Percentiles rank a stretch among this genome's conserved stretches.
These are phyloP conservation scores for Diaporthe sp. DNA, from an alignment of 2,329 filamentous ascomycete species.

Conservation along the genomic window DNA sequence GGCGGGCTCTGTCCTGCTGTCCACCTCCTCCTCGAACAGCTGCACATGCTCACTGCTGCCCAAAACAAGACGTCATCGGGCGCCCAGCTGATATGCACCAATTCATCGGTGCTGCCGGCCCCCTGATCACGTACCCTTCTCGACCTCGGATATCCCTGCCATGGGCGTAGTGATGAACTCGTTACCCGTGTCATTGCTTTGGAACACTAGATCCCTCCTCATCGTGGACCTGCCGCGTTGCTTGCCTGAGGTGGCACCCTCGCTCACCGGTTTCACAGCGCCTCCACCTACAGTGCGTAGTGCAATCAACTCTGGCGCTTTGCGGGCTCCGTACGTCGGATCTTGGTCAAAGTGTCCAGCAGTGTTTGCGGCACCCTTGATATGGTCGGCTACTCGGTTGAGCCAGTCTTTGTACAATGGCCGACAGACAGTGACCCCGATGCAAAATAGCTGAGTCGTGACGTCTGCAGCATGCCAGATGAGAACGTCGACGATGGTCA, in stretches of 20 bases:
- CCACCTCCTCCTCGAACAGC: neutral
- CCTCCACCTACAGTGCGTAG: constrained; percentile 37
- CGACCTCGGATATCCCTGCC: neutral
- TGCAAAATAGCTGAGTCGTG: constrained; percentile 37
- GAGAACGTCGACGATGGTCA: constrained; percentile 30
- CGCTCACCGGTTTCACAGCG: neutral
- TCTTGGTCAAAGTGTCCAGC: neutral
- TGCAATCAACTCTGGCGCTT: constrained; percentile 16
- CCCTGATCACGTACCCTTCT: neutral
- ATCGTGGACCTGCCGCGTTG: neutral
- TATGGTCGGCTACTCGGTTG: constrained; percentile 27
- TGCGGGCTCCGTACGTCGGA: neutral
- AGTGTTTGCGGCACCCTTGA: neutral
- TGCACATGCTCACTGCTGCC: neutral
- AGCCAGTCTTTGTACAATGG: constrained; percentile 40
- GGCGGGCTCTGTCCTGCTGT: neutral
- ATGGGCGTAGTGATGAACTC: constrained; percentile 7
- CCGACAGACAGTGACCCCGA: constrained; percentile 38
- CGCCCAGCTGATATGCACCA: constrained; percentile 10
- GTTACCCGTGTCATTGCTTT: neutral
- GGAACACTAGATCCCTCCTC: constrained; percentile 16
- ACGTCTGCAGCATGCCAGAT: constrained; percentile 39
- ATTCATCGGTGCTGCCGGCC: too few relatives aligned
- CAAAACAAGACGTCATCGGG: constrained; percentile 8
- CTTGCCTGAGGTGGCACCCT: neutral